phyloP scores from a whole-genome alignment of 257 asterid genomes.

The Anisodus acutangulus region DNA sequence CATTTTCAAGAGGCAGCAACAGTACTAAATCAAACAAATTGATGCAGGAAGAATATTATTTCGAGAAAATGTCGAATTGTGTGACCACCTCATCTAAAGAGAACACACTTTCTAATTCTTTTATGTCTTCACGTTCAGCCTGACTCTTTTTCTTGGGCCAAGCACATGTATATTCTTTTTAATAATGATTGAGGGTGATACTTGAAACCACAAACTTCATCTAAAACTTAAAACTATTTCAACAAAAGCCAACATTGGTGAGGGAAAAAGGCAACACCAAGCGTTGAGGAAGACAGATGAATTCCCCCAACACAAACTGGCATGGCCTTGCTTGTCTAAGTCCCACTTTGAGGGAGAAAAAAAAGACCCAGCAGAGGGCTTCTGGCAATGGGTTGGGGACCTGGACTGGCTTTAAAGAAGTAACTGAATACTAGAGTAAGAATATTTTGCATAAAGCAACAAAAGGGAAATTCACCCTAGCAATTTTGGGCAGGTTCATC shows the following conservation, averaged over 20 bases:
- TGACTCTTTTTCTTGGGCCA: not conserved
- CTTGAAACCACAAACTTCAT: not conserved
- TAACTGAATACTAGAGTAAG: not conserved
- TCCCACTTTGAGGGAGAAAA: not conserved
- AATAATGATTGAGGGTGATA: not conserved
- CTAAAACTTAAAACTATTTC: constrained; percentile 4
- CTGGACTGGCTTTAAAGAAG: constrained; percentile 1
- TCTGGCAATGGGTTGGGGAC: not conserved
- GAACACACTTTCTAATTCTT: not conserved
- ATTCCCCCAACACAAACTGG: constrained; percentile 15
- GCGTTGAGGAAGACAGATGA: not conserved
- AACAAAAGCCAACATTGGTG: not conserved
- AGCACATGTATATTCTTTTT: not conserved
- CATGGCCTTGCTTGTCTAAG: not conserved
- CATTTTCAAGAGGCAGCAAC: constrained; percentile 2
- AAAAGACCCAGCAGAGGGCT: not conserved
- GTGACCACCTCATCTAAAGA: constrained; percentile 2
- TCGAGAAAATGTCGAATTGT: not conserved
- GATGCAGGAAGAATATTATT: not conserved
- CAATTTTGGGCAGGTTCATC: constrained; percentile 14
- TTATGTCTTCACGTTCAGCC: not conserved
- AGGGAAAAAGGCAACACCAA: not conserved
- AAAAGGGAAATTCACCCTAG: not conserved
- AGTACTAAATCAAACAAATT: constrained; percentile 17
- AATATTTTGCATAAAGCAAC: not conserved